Evolutionary conservation across 2,329 filamentous ascomycete species (phyloP), one percentile per base, ranked within the genome.

Genomic region (Neurospora crassa): DNA sequence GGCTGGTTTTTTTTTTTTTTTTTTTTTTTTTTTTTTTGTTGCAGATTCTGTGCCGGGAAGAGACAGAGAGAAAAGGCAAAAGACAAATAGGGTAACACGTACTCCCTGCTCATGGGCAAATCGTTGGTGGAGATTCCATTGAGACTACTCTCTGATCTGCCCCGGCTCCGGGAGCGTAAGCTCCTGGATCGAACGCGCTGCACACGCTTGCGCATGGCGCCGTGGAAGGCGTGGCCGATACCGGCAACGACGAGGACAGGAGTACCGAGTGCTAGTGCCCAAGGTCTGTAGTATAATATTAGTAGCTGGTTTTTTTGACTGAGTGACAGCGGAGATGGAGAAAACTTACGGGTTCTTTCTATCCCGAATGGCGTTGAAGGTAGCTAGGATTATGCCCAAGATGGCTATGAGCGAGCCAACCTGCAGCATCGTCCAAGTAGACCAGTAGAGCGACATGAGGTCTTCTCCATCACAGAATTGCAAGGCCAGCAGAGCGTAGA

Each of bases 381-480:
- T 78, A 45, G 86, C 83, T 3, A 89, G 79, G 67, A 87, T 83
- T 72, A 89, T 85, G 40, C 87, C 87, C 14, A 84, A 77, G 75
- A 89, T 87, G 71, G 87, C 87, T 43, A 89, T 88, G 72, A 87
- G 79, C 1, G 85, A 85, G 6, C 87, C 87, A 2, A 89, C 79
- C 74, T 89, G 87, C 5, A 88, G 80, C 82, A 88, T 86, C 29
- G 86, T 87, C 86, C 87, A 89, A 1, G 87, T 88, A 0, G 87
- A 85, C 87, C 87, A 89, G 78, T 88, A 89, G 0, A 89, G 79
- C 1, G 84, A 83, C 79, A 88, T 88, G 70, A 89, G 82, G 74
- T 88, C 85, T 74, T 89, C 87, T 11, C 86, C 87, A 45, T 87
- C 85, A 73, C 87, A 89, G 74, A 87, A 89, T 74, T 89, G 85